phyloP scores from a whole-genome alignment of 1,139 yeast species.

The Trichomonascaceae sp. region DNA sequence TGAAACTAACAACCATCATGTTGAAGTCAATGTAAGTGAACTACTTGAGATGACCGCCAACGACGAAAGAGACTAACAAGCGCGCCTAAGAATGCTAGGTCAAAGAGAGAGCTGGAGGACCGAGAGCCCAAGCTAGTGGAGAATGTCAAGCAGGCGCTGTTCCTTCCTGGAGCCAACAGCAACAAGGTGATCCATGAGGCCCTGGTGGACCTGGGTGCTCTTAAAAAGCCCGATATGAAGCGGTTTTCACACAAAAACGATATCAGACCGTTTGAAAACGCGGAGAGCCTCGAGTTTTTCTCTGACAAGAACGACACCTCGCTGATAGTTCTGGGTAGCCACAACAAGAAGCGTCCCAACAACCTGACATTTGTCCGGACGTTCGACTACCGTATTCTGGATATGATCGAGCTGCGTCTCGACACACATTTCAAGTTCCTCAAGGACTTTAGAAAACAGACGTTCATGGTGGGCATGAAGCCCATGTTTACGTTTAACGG shows the following conservation, averaged over 20 bases:
- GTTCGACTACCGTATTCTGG: conserved; percentile 79
- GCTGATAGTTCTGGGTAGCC: conserved; percentile 65
- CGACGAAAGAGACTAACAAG: conserved; percentile 10
- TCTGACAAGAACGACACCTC: conserved; percentile 91
- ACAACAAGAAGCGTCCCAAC: conserved; percentile 88
- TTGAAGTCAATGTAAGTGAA: not conserved
- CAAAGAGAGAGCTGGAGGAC: conserved; percentile 87
- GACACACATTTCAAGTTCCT: conserved; percentile 58
- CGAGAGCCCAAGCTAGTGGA: conserved; percentile 82
- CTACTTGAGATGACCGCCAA: too few relatives aligned
- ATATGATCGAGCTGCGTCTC: conserved; percentile 82
- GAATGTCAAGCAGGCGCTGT: conserved; percentile 79
- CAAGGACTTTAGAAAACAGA: conserved; percentile 58
- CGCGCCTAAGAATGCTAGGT: conserved; percentile 89
- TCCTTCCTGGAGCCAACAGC: conserved; percentile 79
- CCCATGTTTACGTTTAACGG: conserved; percentile 95
- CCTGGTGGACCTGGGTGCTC: conserved; percentile 76
- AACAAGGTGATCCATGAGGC: conserved; percentile 76
- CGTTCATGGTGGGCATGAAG: conserved; percentile 80
- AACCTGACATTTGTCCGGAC: conserved; percentile 80
- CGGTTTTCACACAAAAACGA: conserved; percentile 82
- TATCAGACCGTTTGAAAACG: conserved; percentile 86
- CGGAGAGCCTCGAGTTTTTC: conserved; percentile 75
- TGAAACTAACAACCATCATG: not conserved
- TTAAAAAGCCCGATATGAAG: conserved; percentile 85